Base-by-base conservation (phyloP, 257 asterid species). In the Capsicum baccatum region DNA sequence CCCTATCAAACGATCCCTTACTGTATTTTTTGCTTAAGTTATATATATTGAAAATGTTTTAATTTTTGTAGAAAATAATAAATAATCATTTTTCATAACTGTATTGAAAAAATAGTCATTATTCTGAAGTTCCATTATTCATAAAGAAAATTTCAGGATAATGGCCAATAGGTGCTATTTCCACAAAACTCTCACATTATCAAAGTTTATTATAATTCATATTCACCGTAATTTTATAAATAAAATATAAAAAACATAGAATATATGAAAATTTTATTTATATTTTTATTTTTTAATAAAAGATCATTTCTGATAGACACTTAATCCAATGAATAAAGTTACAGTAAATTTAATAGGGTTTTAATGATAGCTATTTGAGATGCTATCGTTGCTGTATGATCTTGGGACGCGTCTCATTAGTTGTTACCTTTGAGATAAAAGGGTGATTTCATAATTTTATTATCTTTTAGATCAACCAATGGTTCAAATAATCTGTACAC, bases 371-470 rank as follows among this genome's bases (percentile, higher is more conserved):
- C 33, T n/a, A 59, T 54, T 54, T 54, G 17, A 71, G 17, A 47
- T 71, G 35, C 6, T 8, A 47, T 44, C 16, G 9, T 67, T 70
- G 57, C 5, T 71, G 58, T 71, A 58, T n/a, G 57, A 47, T 8
- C 57, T 71, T n/a, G 59, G 11, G n/a, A 47, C 58, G 47, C n/a
- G 58, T 71, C 6, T n/a, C 42, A 71, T 44, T 71, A 71, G 57
- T 44, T n/a, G 35, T 71, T 71, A 48, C 80, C n/a, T 52, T 39
- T 73, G 80, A 48, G 59, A 73, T 19, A 48, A 48, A 73, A 73
- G 42, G 11, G 17, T 19, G 80, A 73, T 48, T 8, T 19, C 80
- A 47, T 6, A 73, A 73, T n/a, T 44, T 71, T 71, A 47, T 71
- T 44, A 44, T n/a, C 39, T 1, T 7, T 47, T 47, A 17, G 16